A percentile compares a stretch with the other conserved stretches of the same genome.
These are phyloP conservation scores for Lipomyces kockii DNA, from an alignment of 805 yeast species.

Conservation along the genomic window DNA sequence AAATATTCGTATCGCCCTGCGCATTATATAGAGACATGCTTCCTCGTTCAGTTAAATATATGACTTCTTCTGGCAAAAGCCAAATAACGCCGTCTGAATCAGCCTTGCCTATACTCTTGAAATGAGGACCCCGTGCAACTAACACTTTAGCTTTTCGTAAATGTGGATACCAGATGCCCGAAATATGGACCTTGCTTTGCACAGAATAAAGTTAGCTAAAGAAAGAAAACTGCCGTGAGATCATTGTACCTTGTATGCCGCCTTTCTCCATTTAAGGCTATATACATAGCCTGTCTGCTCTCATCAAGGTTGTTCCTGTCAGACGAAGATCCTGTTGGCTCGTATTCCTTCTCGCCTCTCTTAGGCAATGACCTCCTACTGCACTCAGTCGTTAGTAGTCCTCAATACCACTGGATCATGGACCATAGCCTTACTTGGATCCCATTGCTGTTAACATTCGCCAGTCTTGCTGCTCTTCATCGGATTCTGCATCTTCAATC, in stretches of 20 bases:
- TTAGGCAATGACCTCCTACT: conserved; percentile 54
- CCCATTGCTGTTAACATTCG: conserved; percentile 38
- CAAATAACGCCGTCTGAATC: conserved; percentile 55
- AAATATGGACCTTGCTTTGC: conserved; percentile 53
- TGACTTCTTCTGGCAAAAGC: conserved; percentile 68
- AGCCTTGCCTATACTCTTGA: conserved; percentile 71
- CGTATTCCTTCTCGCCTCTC: conserved; percentile 84
- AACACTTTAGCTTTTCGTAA: conserved; percentile 48
- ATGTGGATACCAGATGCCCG: conserved; percentile 54
- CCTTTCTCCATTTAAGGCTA: conserved; percentile 55
- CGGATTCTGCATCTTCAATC: conserved; percentile 25
- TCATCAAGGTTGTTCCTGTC: conserved; percentile 56
- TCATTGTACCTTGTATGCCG: conserved; percentile 39
- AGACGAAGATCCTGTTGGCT: conserved; percentile 70
- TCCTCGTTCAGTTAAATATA: conserved; percentile 84
- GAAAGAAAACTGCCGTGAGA: neutral
- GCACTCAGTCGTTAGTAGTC: neutral
- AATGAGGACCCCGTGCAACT: conserved; percentile 71
- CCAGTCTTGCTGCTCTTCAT: conserved; percentile 51
- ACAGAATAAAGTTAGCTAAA: neutral
- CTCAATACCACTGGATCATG: neutral
- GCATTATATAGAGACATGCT: conserved; percentile 52
- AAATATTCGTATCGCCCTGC: conserved; percentile 50
- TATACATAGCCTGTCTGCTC: conserved; percentile 73
- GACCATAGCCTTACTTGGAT: conserved; percentile 11